Evolutionary conservation across 192 early-diverging fungal species (phyloP).

Genomic region (Linnemannia zychae): DNA sequence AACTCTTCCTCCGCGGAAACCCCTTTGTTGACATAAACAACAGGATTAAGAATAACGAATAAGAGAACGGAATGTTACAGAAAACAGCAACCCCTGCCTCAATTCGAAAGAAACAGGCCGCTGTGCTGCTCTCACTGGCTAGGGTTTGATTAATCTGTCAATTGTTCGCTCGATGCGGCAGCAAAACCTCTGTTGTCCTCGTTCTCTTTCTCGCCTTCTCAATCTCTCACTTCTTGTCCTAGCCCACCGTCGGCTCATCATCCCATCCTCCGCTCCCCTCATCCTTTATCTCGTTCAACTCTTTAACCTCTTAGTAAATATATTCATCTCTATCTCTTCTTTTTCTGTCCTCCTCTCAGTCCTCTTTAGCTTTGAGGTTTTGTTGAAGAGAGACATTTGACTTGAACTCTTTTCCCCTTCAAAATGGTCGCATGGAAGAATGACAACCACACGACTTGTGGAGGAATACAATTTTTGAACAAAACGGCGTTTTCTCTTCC

Average conservation of each 20-base stretch:
- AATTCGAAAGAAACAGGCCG: not conserved
- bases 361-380: not conserved
- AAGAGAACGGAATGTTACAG: no score
- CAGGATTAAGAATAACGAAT: not conserved
- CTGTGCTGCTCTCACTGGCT: not conserved
- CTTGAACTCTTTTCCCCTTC: not conserved
- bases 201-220: no score
- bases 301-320: no score
- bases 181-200: not conserved
- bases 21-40: not conserved
- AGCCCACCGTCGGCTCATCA: not conserved
- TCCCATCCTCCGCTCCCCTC: no score
- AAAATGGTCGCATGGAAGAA: not conserved
- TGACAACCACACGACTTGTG: not conserved
- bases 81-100: not conserved
- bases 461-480: not conserved
- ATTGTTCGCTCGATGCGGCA: not conserved
- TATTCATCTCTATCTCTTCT: not conserved
- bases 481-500: not conserved
- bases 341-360: not conserved
- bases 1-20: slow-evolving; percentile 1
- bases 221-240: no score
- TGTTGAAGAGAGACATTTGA: not conserved
- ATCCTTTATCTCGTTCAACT: no score
- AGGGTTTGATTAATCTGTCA: not conserved